These are phyloP conservation scores for Zymoseptoria passerinii DNA, from an alignment of 2,329 filamentous ascomycete species.

Conservation along the genomic window DNA sequence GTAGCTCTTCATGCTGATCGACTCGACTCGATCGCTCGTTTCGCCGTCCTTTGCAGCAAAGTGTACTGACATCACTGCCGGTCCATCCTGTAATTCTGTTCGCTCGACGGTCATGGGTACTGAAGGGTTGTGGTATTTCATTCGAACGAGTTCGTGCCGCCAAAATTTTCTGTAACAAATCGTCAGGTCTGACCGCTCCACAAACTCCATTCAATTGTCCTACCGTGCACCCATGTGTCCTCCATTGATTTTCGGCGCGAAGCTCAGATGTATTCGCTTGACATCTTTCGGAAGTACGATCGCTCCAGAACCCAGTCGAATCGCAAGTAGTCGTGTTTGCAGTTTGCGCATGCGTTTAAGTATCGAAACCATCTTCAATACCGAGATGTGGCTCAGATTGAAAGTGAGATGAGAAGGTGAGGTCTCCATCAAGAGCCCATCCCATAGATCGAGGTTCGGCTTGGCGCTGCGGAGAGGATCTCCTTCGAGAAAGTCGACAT, in stretches of 20 bases:
- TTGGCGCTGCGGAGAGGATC: constrained; percentile 2
- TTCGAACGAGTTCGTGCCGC: constrained; percentile 67
- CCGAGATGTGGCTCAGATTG: background rate
- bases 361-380: constrained; percentile 45
- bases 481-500: background rate
- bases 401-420: background rate
- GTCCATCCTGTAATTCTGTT: constrained; percentile 46
- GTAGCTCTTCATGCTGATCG: constrained; percentile 52
- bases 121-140: constrained; percentile 91
- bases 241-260: constrained; percentile 52
- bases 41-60: constrained; percentile 34
- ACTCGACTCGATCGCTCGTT: constrained; percentile 31
- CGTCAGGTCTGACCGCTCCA: constrained; percentile 30
- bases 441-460: background rate
- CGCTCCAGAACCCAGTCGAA: constrained; percentile 77
- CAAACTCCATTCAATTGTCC: background rate
- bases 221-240: constrained; percentile 70
- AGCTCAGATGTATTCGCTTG: constrained; percentile 66
- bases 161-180: constrained; percentile 67
- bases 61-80: constrained; percentile 59
- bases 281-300: constrained; percentile 70
- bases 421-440: background rate
- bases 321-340: constrained; percentile 61
- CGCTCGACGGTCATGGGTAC: constrained; percentile 76
- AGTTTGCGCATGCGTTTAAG: constrained; percentile 66